Evolutionary conservation across 805 yeast genomes (phyloP).

Genomic region (Saccharomycopsis capsularis): DNA sequence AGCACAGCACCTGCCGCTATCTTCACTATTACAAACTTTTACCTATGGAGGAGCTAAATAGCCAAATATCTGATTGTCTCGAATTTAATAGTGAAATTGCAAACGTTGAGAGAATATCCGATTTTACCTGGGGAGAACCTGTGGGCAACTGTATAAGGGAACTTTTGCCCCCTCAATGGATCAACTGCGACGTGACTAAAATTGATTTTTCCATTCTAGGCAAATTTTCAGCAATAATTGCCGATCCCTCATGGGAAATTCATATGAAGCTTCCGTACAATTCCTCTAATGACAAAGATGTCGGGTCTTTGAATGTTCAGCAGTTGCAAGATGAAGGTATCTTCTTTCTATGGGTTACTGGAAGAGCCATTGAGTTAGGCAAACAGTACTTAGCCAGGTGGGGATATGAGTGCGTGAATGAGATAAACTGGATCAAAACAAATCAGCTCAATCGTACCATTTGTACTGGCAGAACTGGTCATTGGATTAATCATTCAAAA

Average conservation of each 20-base stretch:
- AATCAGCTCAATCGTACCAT: constrained; percentile 84
- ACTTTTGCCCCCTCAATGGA: constrained; percentile 68
- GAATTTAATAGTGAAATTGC: constrained; percentile 23
- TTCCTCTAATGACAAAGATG: constrained; percentile 1
- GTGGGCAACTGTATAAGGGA: constrained; percentile 23
- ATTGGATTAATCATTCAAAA: constrained; percentile 92
- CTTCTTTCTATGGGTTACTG: constrained; percentile 88
- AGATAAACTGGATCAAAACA: constrained; percentile 83
- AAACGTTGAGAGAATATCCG: constrained; percentile 26
- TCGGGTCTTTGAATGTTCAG: neutral
- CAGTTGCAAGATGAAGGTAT: constrained; percentile 76
- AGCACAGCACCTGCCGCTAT: constrained; percentile 63
- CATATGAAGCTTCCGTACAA: constrained; percentile 54
- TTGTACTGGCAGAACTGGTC: constrained; percentile 94
- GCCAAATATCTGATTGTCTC: constrained; percentile 12
- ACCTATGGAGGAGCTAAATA: constrained; percentile 29
- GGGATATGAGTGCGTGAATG: constrained; percentile 79
- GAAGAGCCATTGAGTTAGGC: constrained; percentile 86
- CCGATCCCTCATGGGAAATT: constrained; percentile 97
- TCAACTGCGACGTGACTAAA: constrained; percentile 71
- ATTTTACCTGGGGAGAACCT: constrained; percentile 45
- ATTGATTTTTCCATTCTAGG: constrained; percentile 70
- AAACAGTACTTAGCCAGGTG: constrained; percentile 66
- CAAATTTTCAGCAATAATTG: constrained; percentile 73
- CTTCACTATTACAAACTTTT: constrained; percentile 60